These are phyloP conservation scores for Galerina sulciceps DNA, from an alignment of 768 basidiomycete species.

Conservation along the genomic window DNA sequence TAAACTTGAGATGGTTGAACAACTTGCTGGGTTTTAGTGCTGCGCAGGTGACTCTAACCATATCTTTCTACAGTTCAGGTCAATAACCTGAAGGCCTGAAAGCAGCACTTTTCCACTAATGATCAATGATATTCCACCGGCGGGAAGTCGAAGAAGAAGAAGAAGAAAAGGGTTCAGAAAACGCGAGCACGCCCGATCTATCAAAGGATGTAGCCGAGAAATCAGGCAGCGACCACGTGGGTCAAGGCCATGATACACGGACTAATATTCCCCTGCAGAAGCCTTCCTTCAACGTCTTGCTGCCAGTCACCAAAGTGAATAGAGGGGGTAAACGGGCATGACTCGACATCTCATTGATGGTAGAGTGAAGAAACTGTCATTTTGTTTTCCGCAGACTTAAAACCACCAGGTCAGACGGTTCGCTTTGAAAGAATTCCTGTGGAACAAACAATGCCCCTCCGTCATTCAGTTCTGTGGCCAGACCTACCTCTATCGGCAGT, in stretches of 20 bases:
- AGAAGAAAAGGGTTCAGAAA: too few species aligned
- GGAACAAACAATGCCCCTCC: conserved; percentile 48
- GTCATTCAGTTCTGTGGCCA: conserved; percentile 65
- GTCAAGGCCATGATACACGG: background rate
- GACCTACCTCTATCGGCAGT: conserved; percentile 51
- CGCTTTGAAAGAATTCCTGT: conserved; percentile 15
- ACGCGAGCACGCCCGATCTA: too few species aligned
- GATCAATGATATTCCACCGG: too few species aligned
- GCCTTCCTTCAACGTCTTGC: background rate
- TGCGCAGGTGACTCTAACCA: too few species aligned
- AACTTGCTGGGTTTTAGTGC: background rate
- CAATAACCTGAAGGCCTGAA: too few species aligned
- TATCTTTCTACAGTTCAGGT: too few species aligned
- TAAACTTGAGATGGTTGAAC: background rate
- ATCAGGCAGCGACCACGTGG: background rate
- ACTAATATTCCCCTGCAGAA: background rate
- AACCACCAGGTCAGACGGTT: conserved; percentile 6
- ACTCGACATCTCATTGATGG: conserved; percentile 1
- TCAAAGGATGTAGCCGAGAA: background rate
- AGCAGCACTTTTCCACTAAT: too few species aligned
- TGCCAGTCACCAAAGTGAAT: background rate
- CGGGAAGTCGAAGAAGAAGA: too few species aligned
- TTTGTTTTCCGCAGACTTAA: background rate
- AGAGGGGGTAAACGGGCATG: background rate
- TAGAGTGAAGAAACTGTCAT: background rate